Evolutionary conservation across 208 protist genomes (phyloP).

Genomic region (Angomonas deanei): DNA sequence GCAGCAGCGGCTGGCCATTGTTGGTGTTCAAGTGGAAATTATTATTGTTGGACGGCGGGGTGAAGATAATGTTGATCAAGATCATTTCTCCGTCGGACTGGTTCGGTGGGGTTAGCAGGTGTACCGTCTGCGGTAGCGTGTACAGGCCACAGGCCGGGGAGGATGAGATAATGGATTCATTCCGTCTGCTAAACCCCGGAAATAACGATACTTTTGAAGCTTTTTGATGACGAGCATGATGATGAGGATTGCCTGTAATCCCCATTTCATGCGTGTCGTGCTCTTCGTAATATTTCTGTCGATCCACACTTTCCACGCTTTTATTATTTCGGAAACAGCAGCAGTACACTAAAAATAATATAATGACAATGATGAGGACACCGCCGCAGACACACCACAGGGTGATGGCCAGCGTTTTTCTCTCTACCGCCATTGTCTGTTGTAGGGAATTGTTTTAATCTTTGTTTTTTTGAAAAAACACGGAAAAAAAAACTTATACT

Average conservation of each 20-base stretch:
- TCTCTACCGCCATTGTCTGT: constrained; percentile 26
- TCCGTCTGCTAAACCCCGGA: constrained; percentile 13
- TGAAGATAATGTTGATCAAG: constrained; percentile 44
- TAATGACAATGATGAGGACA: constrained; percentile 37
- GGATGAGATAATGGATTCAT: constrained; percentile 2
- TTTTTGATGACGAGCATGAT: too few relatives aligned
- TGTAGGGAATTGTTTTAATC: not conserved
- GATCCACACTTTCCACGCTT: too few relatives aligned
- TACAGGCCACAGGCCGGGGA: constrained; percentile 2
- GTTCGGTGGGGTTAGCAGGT: constrained; percentile 13
- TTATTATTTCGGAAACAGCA: not conserved
- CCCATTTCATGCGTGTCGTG: not conserved
- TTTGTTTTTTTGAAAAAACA: not conserved
- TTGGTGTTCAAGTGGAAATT: not conserved
- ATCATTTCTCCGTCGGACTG: constrained; percentile 15
- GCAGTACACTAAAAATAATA: constrained; percentile 21
- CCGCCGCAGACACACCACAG: constrained; percentile 50
- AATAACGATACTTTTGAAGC: constrained; percentile 4
- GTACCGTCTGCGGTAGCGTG: constrained; percentile 15
- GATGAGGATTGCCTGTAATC: not conserved
- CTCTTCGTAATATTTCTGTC: not conserved
- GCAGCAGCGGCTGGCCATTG: constrained; percentile 14
- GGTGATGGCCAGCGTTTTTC: constrained; percentile 35
- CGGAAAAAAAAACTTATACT: constrained; percentile 2
- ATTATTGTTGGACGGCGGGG: constrained; percentile 10